Conservation (phyloP, 2,329 filamentous ascomycete genomes). For the Bipolaris zeicola region DNA sequence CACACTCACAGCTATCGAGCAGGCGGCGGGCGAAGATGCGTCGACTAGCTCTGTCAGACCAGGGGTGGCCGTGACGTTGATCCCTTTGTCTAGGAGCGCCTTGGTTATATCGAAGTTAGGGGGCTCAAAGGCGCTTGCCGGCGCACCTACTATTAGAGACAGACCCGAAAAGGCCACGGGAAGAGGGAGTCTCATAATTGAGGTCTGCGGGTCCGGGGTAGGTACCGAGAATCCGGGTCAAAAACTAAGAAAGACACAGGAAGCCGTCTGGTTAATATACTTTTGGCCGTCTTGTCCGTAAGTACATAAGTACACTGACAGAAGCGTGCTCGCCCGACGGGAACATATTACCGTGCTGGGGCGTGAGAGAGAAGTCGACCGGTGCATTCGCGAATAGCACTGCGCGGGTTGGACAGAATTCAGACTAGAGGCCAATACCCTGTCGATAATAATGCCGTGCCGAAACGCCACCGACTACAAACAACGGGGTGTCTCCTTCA, state of each 20-base stretch:
- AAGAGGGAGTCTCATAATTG: constrained; percentile 12
- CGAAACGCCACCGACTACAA: constrained; percentile 1
- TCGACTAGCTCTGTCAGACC: constrained; percentile 16
- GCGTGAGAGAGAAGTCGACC: background rate
- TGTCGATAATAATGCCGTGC: constrained; percentile 4
- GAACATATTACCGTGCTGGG: constrained; percentile 1
- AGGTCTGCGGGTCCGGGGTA: background rate
- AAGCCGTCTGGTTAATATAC: constrained; percentile 11
- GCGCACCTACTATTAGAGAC: background rate
- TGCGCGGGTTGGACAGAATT: background rate
- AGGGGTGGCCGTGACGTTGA: constrained; percentile 25
- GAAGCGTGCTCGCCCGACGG: constrained; percentile 4
- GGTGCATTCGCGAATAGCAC: constrained; percentile 1
- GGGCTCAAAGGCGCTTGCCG: constrained; percentile 21
- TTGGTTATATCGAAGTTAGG: constrained; percentile 27
- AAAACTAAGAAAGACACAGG: constrained; percentile 8
- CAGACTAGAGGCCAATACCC: constrained; percentile 5
- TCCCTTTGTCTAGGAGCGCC: constrained; percentile 23
- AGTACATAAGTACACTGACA: background rate
- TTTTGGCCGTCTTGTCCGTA: background rate
- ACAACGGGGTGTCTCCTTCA: background rate
- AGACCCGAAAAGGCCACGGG: constrained; percentile 4
- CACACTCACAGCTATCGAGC: constrained; percentile 29
- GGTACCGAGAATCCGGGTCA: constrained; percentile 8
- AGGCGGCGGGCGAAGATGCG: constrained; percentile 14